Evolutionary conservation across 768 basidiomycete species (phyloP).

Genomic region (Rhodotorula sphaerocarpa): DNA sequence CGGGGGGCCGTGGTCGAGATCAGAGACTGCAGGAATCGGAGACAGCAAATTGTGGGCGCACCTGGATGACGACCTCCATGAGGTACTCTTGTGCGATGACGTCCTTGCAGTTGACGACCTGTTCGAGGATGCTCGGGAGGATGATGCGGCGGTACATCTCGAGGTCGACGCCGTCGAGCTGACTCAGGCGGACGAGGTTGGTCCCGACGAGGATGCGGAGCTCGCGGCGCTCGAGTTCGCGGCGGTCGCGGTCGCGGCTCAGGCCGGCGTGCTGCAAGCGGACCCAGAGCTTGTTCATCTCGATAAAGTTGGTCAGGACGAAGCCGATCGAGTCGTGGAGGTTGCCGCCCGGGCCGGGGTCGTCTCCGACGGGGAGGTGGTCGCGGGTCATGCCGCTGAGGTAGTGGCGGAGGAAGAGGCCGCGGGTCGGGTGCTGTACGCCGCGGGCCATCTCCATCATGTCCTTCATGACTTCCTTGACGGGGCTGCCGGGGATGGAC

Average conservation of each 20-base stretch:
- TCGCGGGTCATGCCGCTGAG: slow-evolving; percentile 94
- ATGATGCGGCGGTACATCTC: slow-evolving; percentile 80
- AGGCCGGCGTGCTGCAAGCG: slow-evolving; percentile 96
- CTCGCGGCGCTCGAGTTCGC: slow-evolving; percentile 90
- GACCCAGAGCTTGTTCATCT: slow-evolving; percentile 99
- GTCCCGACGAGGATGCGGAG: slow-evolving; percentile 94
- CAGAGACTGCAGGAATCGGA: neutral
- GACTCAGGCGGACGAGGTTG: slow-evolving; percentile 87
- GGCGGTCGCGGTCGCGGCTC: slow-evolving; percentile 79
- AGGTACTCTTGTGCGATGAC: slow-evolving; percentile 97
- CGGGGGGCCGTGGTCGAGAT: too few species aligned
- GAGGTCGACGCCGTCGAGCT: slow-evolving; percentile 91
- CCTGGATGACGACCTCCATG: slow-evolving; percentile 99
- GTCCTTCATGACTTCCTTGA: slow-evolving; percentile 99
- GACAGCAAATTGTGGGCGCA: slow-evolving; percentile 41
- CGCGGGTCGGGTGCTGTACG: slow-evolving; percentile 92
- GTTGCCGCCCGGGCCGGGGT: slow-evolving; percentile 72
- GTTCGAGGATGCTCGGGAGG: slow-evolving; percentile 86
- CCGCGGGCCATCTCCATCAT: slow-evolving; percentile 99
- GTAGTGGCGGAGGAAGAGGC: slow-evolving; percentile 90
- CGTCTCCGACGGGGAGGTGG: slow-evolving; percentile 78
- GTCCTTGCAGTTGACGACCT: slow-evolving; percentile 96
- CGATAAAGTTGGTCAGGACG: slow-evolving; percentile 95
- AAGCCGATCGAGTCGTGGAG: slow-evolving; percentile 91
- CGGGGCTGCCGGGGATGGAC: slow-evolving; percentile 91